phyloP scores from a whole-genome alignment of 805 yeast species.

The Ogataea naganishii region DNA sequence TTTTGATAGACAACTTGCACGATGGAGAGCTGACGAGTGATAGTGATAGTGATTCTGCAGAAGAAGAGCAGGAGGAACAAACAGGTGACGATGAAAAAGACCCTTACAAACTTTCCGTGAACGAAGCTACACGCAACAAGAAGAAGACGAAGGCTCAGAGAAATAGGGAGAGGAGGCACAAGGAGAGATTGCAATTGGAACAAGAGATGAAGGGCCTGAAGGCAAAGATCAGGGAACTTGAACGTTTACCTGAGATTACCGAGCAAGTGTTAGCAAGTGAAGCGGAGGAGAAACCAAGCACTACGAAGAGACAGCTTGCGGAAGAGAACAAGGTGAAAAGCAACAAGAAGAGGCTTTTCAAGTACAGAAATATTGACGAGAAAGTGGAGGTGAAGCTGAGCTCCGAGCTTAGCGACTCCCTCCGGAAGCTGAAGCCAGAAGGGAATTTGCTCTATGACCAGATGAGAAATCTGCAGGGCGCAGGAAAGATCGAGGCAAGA shows the following conservation, averaged over 20 bases:
- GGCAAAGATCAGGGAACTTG: slow-evolving; percentile 49
- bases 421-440: slow-evolving; percentile 82
- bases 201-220: slow-evolving; percentile 47
- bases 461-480: slow-evolving; percentile 70
- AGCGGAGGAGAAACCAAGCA: slow-evolving; percentile 4
- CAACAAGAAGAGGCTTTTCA: slow-evolving; percentile 31
- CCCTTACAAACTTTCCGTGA: slow-evolving; percentile 49
- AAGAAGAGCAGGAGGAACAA: slow-evolving; percentile 28
- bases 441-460: slow-evolving; percentile 81
- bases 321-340: slow-evolving; percentile 17
- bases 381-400: slow-evolving; percentile 74
- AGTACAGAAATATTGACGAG: slow-evolving; percentile 31
- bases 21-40: slow-evolving; percentile 44
- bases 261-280: slow-evolving; percentile 32
- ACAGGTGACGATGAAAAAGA: slow-evolving; percentile 23
- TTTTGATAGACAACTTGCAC: slow-evolving; percentile 53
- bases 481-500: slow-evolving; percentile 84
- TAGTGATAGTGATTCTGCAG: slow-evolving; percentile 27
- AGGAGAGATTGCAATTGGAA: slow-evolving; percentile 49
- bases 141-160: slow-evolving; percentile 74
- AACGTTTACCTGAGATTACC: slow-evolving; percentile 37
- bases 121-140: slow-evolving; percentile 58
- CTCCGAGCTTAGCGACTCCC: slow-evolving; percentile 79
- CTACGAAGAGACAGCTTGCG: slow-evolving; percentile 8
- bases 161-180: slow-evolving; percentile 57